A percentile compares a stretch with the other conserved stretches of the same genome.
These are phyloP conservation scores for Colletotrichum plurivorum DNA, from an alignment of 2,329 filamentous ascomycete species.

Conservation along the genomic window DNA sequence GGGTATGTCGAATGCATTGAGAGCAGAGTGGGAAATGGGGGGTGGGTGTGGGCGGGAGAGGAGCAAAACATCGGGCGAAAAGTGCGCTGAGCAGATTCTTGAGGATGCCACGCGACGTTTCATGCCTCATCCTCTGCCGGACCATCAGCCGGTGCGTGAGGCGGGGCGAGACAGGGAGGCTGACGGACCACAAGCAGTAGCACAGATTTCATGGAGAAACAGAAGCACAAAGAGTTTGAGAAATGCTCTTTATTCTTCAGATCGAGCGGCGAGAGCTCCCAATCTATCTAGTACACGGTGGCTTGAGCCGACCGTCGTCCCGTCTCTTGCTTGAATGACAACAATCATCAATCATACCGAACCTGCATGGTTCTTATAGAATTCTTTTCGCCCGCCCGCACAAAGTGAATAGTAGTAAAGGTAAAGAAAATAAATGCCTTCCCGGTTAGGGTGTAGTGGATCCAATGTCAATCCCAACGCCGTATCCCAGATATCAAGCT, in stretches of 20 bases:
- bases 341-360: slow-evolving; percentile 39
- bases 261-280: slow-evolving; percentile 34
- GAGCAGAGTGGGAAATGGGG: neutral
- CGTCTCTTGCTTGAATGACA: slow-evolving; percentile 29
- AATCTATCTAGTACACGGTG: slow-evolving; percentile 38
- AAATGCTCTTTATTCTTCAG: slow-evolving; percentile 29
- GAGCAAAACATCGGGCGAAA: slow-evolving; percentile 15
- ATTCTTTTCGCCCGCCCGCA: slow-evolving; percentile 35
- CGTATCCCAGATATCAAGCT: slow-evolving; percentile 37
- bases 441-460: slow-evolving; percentile 35
- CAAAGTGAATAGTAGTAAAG: slow-evolving; percentile 3
- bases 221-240: neutral
- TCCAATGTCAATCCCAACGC: slow-evolving; percentile 35
- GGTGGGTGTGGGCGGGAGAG: neutral
- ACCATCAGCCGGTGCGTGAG: neutral
- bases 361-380: slow-evolving; percentile 34
- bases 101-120: slow-evolving; percentile 31
- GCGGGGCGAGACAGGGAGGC: neutral
- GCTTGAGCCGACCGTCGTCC: slow-evolving; percentile 14
- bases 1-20: neutral
- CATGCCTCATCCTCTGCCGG: slow-evolving; percentile 21
- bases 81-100: slow-evolving; percentile 11
- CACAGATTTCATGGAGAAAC: neutral
- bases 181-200: neutral
- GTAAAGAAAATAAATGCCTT: slow-evolving; percentile 29